These are phyloP conservation scores for Catenaria anguillulae DNA, from an alignment of 371 early-diverging fungal genomes.

Conservation along the genomic window DNA sequence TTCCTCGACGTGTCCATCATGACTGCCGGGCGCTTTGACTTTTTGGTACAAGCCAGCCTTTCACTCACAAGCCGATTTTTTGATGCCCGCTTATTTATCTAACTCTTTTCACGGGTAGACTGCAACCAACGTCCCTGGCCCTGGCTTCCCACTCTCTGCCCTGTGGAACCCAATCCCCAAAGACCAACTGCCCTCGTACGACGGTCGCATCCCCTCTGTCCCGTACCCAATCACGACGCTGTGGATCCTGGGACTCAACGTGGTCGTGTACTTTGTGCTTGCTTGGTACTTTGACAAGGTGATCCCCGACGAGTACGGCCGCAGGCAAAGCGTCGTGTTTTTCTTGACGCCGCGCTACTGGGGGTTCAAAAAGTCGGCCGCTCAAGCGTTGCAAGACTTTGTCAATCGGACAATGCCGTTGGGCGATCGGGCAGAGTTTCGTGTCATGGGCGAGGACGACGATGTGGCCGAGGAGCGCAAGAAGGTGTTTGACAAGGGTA, in stretches of 20 bases:
- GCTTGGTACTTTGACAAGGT: constrained; percentile 46
- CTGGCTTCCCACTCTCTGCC: constrained; percentile 38
- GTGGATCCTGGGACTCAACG: constrained; percentile 41
- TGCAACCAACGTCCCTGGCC: constrained; percentile 28
- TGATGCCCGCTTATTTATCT: too few species aligned
- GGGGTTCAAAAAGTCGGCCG: constrained; percentile 22
- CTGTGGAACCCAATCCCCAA: constrained; percentile 31
- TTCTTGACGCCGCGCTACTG: constrained; percentile 45
- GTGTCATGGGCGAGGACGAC: constrained; percentile 29
- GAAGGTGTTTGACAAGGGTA: constrained; percentile 16
- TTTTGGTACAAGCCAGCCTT: too few species aligned
- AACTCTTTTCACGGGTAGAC: too few species aligned
- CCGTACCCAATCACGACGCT: constrained; percentile 39
- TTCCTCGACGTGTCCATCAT: constrained; percentile 45
- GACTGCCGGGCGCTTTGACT: constrained; percentile 42
- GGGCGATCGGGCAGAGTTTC: background rate
- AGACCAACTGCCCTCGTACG: constrained; percentile 28
- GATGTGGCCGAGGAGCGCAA: constrained; percentile 30
- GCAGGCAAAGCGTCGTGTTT: constrained; percentile 31
- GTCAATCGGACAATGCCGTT: background rate
- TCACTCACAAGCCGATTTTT: too few species aligned
- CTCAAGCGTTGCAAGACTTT: constrained; percentile 9
- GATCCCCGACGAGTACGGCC: constrained; percentile 55
- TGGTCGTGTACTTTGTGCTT: constrained; percentile 31
- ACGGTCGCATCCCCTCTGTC: constrained; percentile 24